A percentile compares a stretch with the other conserved stretches of the same genome.
These are phyloP conservation scores for Salix dunnii DNA, from an alignment of 345 rosid genomes.

Conservation along the genomic window DNA sequence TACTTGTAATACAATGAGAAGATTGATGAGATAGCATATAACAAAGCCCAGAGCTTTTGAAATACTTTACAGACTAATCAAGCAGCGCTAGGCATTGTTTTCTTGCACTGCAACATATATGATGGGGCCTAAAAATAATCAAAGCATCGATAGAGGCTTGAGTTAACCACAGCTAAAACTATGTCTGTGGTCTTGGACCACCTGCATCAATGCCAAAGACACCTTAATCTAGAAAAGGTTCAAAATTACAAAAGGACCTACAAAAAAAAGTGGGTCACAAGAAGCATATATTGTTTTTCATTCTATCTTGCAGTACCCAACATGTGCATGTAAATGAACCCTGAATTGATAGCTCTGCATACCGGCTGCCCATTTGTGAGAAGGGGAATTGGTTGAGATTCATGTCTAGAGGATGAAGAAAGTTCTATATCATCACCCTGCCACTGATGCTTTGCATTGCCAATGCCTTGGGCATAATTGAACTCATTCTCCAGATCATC, in stretches of 20 bases:
- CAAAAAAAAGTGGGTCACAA: not conserved
- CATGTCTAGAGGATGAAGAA: slow-evolving; percentile 86
- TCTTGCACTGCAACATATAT: not conserved
- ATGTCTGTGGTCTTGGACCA: not conserved
- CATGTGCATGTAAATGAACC: not conserved
- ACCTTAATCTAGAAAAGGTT: not conserved
- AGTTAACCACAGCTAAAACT: not conserved
- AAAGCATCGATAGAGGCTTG: not conserved
- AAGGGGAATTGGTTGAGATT: slow-evolving; percentile 89
- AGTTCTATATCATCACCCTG: slow-evolving; percentile 81
- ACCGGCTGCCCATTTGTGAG: slow-evolving; percentile 87
- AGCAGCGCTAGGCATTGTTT: not conserved
- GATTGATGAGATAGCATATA: not conserved
- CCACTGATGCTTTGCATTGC: slow-evolving; percentile 64
- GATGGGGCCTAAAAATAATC: not conserved
- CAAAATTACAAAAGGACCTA: not conserved
- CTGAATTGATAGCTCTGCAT: slow-evolving; percentile 16
- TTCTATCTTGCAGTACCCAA: not conserved
- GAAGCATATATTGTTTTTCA: not conserved
- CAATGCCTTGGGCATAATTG: slow-evolving; percentile 61
- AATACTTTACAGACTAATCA: not conserved
- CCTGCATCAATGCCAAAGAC: not conserved
- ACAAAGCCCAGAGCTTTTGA: not conserved
- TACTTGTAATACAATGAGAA: not conserved
- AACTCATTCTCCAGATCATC: slow-evolving; percentile 97